These are phyloP conservation scores for Xerocomus amazonicus DNA, from an alignment of 1,284 basidiomycete genomes.

Conservation along the genomic window DNA sequence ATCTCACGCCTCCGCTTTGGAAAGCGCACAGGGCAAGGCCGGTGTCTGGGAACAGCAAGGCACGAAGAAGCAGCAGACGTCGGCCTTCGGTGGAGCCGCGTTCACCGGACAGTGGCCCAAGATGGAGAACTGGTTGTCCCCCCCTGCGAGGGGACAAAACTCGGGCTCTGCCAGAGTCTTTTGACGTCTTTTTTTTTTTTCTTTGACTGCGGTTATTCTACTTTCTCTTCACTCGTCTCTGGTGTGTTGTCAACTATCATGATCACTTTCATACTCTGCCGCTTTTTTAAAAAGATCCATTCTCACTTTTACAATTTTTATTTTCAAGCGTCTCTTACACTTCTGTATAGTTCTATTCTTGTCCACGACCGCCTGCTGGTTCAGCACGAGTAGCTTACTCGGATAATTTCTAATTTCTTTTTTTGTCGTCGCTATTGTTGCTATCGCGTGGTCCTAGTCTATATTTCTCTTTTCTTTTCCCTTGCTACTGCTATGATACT, in stretches of 20 bases:
- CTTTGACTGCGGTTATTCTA: background rate
- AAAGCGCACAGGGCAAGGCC: slow-evolving; percentile 8
- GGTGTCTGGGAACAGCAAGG: slow-evolving; percentile 23
- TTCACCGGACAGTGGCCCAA: slow-evolving; percentile 32
- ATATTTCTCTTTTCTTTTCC: background rate
- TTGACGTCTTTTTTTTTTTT: slow-evolving; percentile 17
- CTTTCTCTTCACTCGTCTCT: background rate
- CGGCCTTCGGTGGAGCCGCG: slow-evolving; percentile 29
- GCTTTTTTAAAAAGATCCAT: background rate
- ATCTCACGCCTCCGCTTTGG: slow-evolving; percentile 1
- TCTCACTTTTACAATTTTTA: slow-evolving; percentile 11
- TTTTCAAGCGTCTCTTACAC: slow-evolving; percentile 9
- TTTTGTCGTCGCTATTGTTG: slow-evolving; percentile 2
- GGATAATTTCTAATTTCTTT: slow-evolving; percentile 29
- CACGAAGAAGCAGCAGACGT: slow-evolving; percentile 19
- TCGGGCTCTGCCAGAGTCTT: slow-evolving; percentile 31
- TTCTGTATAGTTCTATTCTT: slow-evolving; percentile 25
- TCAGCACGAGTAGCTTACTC: slow-evolving; percentile 33
- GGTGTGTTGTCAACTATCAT: background rate
- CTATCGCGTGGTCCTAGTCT: slow-evolving; percentile 12
- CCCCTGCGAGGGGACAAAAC: slow-evolving; percentile 30
- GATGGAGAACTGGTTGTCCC: slow-evolving; percentile 33
- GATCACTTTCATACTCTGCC: slow-evolving; percentile 14
- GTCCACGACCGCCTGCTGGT: slow-evolving; percentile 23
- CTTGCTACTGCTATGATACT: slow-evolving; percentile 8